phyloP scores from a whole-genome alignment of 2,329 filamentous ascomycete genomes.

The Boeremia exigua region DNA sequence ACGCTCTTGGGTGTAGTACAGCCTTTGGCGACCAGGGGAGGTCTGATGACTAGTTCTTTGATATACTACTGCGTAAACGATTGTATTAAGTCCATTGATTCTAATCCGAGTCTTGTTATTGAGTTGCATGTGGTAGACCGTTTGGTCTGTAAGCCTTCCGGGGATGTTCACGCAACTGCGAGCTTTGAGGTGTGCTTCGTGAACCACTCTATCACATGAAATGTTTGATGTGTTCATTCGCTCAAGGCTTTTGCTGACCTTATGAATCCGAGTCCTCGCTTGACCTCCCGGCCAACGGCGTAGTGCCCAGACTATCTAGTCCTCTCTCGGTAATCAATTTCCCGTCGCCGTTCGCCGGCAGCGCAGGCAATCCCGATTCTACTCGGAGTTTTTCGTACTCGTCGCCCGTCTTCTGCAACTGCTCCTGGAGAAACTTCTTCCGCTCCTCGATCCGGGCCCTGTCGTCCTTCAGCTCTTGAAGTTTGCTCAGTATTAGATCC shows the following conservation, averaged over 20 bases:
- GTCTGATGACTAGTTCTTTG: too few relatives aligned
- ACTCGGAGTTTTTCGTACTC: conserved; percentile 66
- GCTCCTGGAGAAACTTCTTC: conserved; percentile 78
- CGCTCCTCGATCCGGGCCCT: conserved; percentile 70
- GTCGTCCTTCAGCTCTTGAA: conserved; percentile 72
- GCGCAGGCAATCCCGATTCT: conserved; percentile 52
- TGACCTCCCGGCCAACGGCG: conserved; percentile 36
- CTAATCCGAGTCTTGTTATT: too few relatives aligned
- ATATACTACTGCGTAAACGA: too few relatives aligned
- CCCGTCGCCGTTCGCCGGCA: conserved; percentile 39
- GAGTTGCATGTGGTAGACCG: too few relatives aligned
- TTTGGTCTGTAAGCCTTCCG: too few relatives aligned
- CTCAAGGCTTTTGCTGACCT: neutral
- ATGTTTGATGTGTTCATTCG: neutral
- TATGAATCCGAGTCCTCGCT: conserved; percentile 22
- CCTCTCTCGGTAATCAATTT: conserved; percentile 42
- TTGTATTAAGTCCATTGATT: too few relatives aligned
- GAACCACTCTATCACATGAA: neutral
- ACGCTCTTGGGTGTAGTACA: too few relatives aligned
- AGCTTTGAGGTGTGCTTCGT: neutral
- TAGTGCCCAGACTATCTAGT: conserved; percentile 46
- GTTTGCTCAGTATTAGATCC: conserved; percentile 64
- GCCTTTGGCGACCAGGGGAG: too few relatives aligned
- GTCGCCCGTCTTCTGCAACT: conserved; percentile 81
- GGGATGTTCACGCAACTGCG: neutral